phyloP scores from a whole-genome alignment of 108 stramenopile species.

The Ochromonas danica region DNA sequence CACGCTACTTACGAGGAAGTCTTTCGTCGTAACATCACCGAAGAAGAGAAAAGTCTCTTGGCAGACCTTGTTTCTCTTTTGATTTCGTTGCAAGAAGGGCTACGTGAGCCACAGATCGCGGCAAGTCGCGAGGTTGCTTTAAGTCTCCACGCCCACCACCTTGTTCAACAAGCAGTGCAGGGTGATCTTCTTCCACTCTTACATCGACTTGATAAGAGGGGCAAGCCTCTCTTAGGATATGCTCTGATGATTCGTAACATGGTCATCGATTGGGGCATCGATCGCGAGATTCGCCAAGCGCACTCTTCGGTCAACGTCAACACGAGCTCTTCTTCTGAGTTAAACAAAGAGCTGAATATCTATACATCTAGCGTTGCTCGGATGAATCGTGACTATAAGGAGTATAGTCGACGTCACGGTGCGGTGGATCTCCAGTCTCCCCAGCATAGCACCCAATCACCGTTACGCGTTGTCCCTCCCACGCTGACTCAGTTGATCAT shows the following conservation, averaged over 20 bases:
- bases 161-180: conserved; percentile 51
- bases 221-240: conserved; percentile 40
- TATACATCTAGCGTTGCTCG: too few relatives aligned
- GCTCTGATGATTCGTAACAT: conserved; percentile 42
- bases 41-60: too few relatives aligned
- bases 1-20: too few relatives aligned
- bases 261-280: conserved; percentile 46
- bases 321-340: too few relatives aligned
- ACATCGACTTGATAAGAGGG: conserved; percentile 55
- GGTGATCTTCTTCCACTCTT: conserved; percentile 49
- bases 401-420: conserved; percentile 40
- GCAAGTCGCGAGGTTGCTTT: too few relatives aligned
- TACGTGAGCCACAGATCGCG: too few relatives aligned
- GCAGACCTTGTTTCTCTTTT: too few relatives aligned
- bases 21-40: too few relatives aligned
- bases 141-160: conserved; percentile 52
- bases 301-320: too few relatives aligned
- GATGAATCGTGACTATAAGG: conserved; percentile 45
- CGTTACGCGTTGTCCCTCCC: conserved; percentile 51
- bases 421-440: conserved; percentile 24
- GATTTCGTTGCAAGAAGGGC: too few relatives aligned
- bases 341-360: too few relatives aligned
- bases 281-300: background rate
- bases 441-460: too few relatives aligned
- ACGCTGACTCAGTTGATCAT: conserved; percentile 52